Base-by-base conservation (phyloP, 2,329 filamentous ascomycete genomes). In the Colletotrichum sp. region DNA sequence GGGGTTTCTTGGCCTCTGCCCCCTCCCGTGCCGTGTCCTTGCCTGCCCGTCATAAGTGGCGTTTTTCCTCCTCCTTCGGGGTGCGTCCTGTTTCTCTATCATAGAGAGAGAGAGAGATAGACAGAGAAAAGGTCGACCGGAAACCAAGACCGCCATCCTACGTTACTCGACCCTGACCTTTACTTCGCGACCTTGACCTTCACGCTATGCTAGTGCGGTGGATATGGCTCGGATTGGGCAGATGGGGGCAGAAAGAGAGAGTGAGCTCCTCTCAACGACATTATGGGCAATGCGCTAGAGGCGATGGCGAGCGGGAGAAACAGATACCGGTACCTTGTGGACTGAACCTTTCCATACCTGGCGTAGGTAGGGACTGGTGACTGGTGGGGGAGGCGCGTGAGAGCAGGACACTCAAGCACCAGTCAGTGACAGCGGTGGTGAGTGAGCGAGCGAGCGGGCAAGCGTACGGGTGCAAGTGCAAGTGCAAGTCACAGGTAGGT, bases 231-330 rank as follows among this genome's bases (percentile, higher is more conserved):
- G 64, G 38, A 38, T 58, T 67, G 64, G 69, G 36, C 48, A 68
- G 69, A 58, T 28, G 63, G 61, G 66, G 48, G 63, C 32, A 34
- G 32, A 34, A 32, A 55, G 7, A 38, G 36, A 38, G 36, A 75
- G 63, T 64, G 38, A 67, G 69, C 16, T 38, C 52, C 28, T 28
- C 57, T 60, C 32, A 26, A 12, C 67, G 30, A 34, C 52, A 48
- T 38, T 38, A 18, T 38, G 36, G 36, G 28, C 67, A 61, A 38
- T 12, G n/a, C 68, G 67, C 69, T 72, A 72, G 63, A 67, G 73
- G 72, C 69, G 55, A 72, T 72, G 73, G 73, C 64, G 64, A 64
- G 57, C 63, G 73, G 69, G 69, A 75, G 57, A 68, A 48, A 48
- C 69, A 72, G 63, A 36, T 72, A 72, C 73, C 43, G 69, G 55